A percentile compares a stretch with the other conserved stretches of the same genome.
Conservation (phyloP, 2,329 filamentous ascomycete species). For the Aspergillus melleus region DNA sequence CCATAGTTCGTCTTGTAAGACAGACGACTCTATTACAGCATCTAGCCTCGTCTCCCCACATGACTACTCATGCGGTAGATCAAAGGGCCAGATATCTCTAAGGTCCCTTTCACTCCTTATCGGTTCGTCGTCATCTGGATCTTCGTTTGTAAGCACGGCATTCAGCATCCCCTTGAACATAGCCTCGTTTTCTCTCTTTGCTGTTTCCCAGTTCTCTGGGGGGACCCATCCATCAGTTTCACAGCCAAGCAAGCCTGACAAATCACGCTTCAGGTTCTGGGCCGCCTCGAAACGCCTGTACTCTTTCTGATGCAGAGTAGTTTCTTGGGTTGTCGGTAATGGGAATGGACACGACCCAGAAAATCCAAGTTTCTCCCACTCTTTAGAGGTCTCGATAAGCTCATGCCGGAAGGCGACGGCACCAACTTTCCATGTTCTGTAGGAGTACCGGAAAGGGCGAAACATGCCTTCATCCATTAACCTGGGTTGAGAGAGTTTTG, state of each 20-base stretch:
- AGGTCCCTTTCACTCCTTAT: slow-evolving; percentile 30
- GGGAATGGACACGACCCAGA: slow-evolving; percentile 32
- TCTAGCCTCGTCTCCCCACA: too few species aligned
- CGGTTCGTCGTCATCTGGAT: slow-evolving; percentile 33
- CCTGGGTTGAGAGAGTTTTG: slow-evolving; percentile 31
- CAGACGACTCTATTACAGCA: too few species aligned
- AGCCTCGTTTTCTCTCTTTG: slow-evolving; percentile 29
- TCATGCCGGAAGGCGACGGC: slow-evolving; percentile 41
- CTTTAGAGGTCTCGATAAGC: slow-evolving; percentile 39
- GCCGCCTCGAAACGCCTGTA: slow-evolving; percentile 35
- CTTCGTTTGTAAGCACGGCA: slow-evolving; percentile 21
- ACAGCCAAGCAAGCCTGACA: slow-evolving; percentile 32
- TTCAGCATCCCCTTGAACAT: slow-evolving; percentile 32
- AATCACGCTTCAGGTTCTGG: slow-evolving; percentile 28
- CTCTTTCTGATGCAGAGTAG: slow-evolving; percentile 29
- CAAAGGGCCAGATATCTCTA: slow-evolving; percentile 39
- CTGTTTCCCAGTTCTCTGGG: slow-evolving; percentile 33
- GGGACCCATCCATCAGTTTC: slow-evolving; percentile 40
- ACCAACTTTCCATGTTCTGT: slow-evolving; percentile 44
- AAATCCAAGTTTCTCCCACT: slow-evolving; percentile 43
- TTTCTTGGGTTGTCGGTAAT: slow-evolving; percentile 28
- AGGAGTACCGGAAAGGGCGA: slow-evolving; percentile 42
- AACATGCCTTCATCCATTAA: slow-evolving; percentile 39
- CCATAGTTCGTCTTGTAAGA: too few species aligned
- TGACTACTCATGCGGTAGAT: slow-evolving; percentile 4